Base-by-base conservation (phyloP, 352 stramenopile species). In the Phytophthora pistaciae region DNA sequence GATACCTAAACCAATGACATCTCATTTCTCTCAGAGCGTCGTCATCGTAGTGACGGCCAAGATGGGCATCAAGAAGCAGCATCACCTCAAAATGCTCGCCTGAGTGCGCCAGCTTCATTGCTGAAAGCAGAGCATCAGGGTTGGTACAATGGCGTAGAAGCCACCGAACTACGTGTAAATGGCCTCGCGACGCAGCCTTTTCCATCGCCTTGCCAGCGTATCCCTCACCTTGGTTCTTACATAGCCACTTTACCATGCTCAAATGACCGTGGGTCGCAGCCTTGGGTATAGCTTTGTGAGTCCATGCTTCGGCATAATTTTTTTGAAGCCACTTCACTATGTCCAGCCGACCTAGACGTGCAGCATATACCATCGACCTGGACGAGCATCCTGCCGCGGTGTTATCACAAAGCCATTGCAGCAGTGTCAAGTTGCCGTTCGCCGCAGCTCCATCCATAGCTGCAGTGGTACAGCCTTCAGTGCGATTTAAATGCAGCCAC, bases 241-340 rank as follows among this genome's bases (percentile, higher is more conserved):
- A 53, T 33, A 56, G 8, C 49, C 49, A 56, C n/a, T 56, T 49
- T 11, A 49, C 18, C 16, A 57, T 10, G 46, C 50, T 27, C 11
- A 54, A 65, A 36, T 65, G 46, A 16, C 46, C 46, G 13, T 18
- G 16, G 10, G 8, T 53, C n/a, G 46, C 46, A 53, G 46, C 46
- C 13, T 53, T 53, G 2, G 10, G 3, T 20, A 53, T 27, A 29
- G n/a, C 46, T 49, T 49, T 49, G 20, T 9, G 16, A 21, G 16
- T 49, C 14, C 8, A 49, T 20, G 18, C 42, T 49, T 49, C 42
- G 3, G 14, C 9, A 49, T 13, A 49, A 49, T 49, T 18, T 44
- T 44, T 21, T 49, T 10, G 16, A 49, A 49, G 42, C 42, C 42
- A 49, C 18, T 49, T 49, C 6, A 49, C 3, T 23, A 49, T 49